Evolutionary conservation across 1,284 basidiomycete genomes (phyloP).

Genomic region (Melampsora larici-populina): DNA sequence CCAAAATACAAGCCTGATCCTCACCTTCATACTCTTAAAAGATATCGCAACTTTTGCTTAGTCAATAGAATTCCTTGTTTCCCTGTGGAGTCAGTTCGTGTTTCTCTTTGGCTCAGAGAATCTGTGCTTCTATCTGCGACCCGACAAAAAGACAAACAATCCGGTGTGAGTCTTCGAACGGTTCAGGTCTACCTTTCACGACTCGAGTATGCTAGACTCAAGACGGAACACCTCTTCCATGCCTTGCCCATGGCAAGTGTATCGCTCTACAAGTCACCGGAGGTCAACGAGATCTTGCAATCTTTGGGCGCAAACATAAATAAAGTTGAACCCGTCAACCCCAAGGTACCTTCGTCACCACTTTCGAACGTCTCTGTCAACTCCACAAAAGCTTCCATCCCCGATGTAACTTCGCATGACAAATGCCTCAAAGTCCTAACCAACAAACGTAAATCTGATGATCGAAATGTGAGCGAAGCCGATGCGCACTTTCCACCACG

Average conservation of each 20-base stretch:
- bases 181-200: conserved; percentile 42
- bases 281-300: conserved; percentile 28
- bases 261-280: conserved; percentile 27
- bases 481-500: background rate
- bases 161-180: conserved; percentile 30
- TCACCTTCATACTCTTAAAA: conserved; percentile 34
- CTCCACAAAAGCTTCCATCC: background rate
- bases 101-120: conserved; percentile 38
- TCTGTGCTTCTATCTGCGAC: conserved; percentile 16
- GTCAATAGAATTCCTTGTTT: conserved; percentile 36
- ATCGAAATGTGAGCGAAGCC: background rate
- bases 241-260: background rate
- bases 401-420: no score
- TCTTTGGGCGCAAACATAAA: background rate
- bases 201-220: conserved; percentile 36
- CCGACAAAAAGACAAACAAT: conserved; percentile 26
- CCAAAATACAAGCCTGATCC: conserved; percentile 27
- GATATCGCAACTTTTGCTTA: conserved; percentile 35
- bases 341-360: background rate
- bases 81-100: conserved; percentile 35
- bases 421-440: background rate
- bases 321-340: background rate
- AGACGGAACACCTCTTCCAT: conserved; percentile 26
- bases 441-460: background rate
- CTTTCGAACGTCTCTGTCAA: background rate